Evolutionary conservation across 805 yeast species (phyloP), one percentile per base, ranked within the genome.

Genomic region (Kodamaea jinghongensis): DNA sequence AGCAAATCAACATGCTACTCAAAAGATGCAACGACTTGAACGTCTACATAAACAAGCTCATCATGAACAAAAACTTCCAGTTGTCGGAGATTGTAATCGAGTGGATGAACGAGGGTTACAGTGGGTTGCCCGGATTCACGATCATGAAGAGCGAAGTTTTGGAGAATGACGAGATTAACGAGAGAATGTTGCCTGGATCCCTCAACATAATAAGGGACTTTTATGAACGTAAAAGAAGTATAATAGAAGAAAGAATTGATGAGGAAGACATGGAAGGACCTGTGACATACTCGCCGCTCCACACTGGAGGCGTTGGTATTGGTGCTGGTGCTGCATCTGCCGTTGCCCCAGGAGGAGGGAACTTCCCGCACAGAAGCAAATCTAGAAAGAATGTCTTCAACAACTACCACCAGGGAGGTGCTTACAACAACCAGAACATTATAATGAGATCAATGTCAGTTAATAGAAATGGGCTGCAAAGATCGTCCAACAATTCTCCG

Each of bases 21-120:
- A 59, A 60, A 44, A 52, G 78, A 38, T 67, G 75, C 39, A 61
- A 62, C 27, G 63, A 62, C 12, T 48, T 75, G 44, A 61, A 71
- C 42, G 45, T 55, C 9, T 75, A 73, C 52, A 55, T 75, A 31
- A 55, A 58, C 34, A 49, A 58, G 29, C 46, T 70, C 33, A 54
- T 58, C 37, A 53, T 57, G 44, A 63, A 57, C 36, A 51, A 54
- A 34, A 47, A 54, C 16, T 61, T 53, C 48, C 64, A 58, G 40
- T 54, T 50, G 4, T 53, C 58, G 2, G 45, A 56, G 3, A 49
- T 51, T 4, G 44, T 67, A 42, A 43, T 61, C 4, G 54, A 54
- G 34, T 60, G 70, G 66, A 44, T 65, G 20, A 58, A 55, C 28
- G 44, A 47, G 2, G 37, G 38, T 1, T 58, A 52, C 46, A 46